Percentiles rank a stretch among this genome's conserved stretches.
phyloP scores from a whole-genome alignment of 352 stramenopile genomes.

The Globisporangium apiculatum region DNA sequence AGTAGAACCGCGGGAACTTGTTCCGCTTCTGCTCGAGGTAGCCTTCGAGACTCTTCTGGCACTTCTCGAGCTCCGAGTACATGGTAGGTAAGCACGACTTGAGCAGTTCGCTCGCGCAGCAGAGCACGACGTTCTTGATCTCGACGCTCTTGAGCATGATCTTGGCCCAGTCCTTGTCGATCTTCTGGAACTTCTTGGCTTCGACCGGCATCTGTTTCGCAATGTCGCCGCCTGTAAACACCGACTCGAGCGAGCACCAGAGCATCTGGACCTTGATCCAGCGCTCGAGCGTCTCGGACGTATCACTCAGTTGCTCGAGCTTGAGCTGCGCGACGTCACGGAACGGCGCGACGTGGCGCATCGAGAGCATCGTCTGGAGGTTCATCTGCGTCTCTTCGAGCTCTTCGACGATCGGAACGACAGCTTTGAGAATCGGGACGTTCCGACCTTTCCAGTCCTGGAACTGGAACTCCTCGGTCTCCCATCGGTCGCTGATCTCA shows the following conservation, averaged over 20 bases:
- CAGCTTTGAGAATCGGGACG: slow-evolving; percentile 94
- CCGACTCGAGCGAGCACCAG: slow-evolving; percentile 97
- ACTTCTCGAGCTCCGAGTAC: slow-evolving; percentile 98
- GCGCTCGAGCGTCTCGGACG: slow-evolving; percentile 95
- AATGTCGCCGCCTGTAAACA: slow-evolving; percentile 98
- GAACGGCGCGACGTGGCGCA: slow-evolving; percentile 96
- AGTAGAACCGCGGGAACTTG: slow-evolving; percentile 99
- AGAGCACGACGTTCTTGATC: slow-evolving; percentile 90
- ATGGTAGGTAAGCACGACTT: slow-evolving; percentile 95
- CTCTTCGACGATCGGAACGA: slow-evolving; percentile 95
- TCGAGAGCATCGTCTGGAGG: slow-evolving; percentile 97
- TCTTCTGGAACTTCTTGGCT: slow-evolving; percentile 97
- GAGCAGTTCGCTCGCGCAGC: slow-evolving; percentile 95
- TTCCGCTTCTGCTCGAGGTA: slow-evolving; percentile 99
- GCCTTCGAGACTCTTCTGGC: slow-evolving; percentile 96
- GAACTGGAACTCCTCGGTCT: slow-evolving; percentile 94
- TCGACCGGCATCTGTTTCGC: slow-evolving; percentile 98
- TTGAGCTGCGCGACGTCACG: slow-evolving; percentile 93
- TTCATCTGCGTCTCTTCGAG: slow-evolving; percentile 98
- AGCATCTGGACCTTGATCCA: slow-evolving; percentile 99
- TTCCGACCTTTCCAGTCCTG: slow-evolving; percentile 91
- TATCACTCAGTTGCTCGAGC: slow-evolving; percentile 93
- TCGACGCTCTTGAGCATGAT: slow-evolving; percentile 94
- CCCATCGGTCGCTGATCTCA: slow-evolving; percentile 94
- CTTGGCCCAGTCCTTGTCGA: slow-evolving; percentile 98